Evolutionary conservation across 352 stramenopile genomes (phyloP).

Genomic region (Phytophthora megakarya): DNA sequence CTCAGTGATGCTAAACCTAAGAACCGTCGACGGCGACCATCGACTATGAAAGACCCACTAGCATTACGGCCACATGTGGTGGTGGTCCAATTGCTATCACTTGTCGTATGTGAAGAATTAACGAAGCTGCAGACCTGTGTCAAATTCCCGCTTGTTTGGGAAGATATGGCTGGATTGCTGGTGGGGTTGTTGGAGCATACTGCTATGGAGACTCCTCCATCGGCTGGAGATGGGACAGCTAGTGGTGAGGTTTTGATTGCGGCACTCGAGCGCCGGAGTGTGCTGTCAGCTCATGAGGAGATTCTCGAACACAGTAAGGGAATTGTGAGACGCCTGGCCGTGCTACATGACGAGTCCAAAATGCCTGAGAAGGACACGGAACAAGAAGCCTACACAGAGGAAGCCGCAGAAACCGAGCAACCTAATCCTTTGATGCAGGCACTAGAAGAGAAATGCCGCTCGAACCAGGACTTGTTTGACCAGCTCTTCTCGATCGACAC

Average conservation of each 20-base stretch:
- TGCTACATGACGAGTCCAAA: conserved; percentile 38
- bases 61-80: conserved; percentile 62
- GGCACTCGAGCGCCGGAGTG: conserved; percentile 66
- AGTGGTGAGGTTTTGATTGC: conserved; percentile 48
- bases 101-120: conserved; percentile 66
- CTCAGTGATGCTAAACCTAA: conserved; percentile 10
- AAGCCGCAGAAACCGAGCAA: neutral
- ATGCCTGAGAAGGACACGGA: conserved; percentile 6
- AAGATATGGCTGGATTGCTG: conserved; percentile 57
- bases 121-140: conserved; percentile 44
- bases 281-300: conserved; percentile 70
- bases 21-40: conserved; percentile 47
- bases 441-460: conserved; percentile 62
- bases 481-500: conserved; percentile 67
- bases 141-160: conserved; percentile 58
- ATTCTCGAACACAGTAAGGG: conserved; percentile 74
- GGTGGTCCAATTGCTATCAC: conserved; percentile 64
- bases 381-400: conserved; percentile 1
- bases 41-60: conserved; percentile 63
- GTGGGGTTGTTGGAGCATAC: conserved; percentile 62
- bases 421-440: conserved; percentile 51
- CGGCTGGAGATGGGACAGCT: conserved; percentile 23
- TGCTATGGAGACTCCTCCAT: conserved; percentile 33
- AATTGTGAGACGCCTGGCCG: conserved; percentile 56
- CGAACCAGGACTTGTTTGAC: conserved; percentile 44